A percentile compares a stretch with the other conserved stretches of the same genome.
Conservation (phyloP, 352 stramenopile species). For the Globisporangium cylindrosporum region DNA sequence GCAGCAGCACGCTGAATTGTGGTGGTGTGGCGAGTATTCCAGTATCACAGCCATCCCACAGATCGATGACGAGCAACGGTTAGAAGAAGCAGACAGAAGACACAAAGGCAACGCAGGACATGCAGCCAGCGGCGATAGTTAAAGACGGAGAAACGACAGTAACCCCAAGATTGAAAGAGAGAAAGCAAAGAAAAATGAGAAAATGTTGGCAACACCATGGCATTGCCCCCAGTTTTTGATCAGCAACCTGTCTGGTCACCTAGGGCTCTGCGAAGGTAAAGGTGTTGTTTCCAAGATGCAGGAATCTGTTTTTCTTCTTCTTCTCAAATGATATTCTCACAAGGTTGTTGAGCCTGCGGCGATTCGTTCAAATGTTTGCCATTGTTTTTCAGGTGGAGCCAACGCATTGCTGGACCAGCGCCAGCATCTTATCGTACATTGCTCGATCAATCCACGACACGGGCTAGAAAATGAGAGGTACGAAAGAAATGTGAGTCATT, state of each 20-base stretch:
- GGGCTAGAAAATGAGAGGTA: background rate
- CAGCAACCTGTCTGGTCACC: background rate
- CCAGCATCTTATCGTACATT: background rate
- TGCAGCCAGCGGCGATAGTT: background rate
- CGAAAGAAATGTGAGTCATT: background rate
- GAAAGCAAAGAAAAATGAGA: conserved; percentile 3
- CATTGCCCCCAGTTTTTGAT: background rate
- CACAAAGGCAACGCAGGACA: background rate
- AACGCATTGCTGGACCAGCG: background rate
- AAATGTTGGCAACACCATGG: conserved; percentile 5
- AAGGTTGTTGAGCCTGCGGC: no score
- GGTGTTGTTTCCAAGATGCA: background rate
- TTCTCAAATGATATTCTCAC: background rate
- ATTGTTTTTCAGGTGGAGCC: background rate
- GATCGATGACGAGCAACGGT: background rate
- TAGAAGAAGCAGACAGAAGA: background rate
- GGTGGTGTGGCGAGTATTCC: background rate
- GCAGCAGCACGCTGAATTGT: background rate
- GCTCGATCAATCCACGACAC: background rate
- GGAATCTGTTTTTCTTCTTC: background rate
- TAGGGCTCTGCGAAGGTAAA: background rate
- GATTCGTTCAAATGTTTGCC: no score
- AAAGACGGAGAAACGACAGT: background rate
- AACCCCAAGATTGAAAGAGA: background rate
- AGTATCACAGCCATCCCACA: background rate